These are phyloP conservation scores for Wickerhamomyces rabaulensis DNA, from an alignment of 805 yeast species.

Conservation along the genomic window DNA sequence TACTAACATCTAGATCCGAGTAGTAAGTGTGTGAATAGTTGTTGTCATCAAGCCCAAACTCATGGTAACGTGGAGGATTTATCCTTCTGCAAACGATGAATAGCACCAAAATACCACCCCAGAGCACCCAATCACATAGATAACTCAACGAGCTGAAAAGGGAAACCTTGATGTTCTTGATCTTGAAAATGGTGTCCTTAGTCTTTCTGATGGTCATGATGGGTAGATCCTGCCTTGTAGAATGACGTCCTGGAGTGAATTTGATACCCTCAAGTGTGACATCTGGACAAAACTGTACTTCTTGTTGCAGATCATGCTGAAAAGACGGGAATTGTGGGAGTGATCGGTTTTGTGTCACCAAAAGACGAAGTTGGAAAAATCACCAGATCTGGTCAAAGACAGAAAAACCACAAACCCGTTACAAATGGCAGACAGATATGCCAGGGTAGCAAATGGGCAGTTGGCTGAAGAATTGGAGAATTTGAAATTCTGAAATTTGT, in stretches of 20 bases:
- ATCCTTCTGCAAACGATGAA: constrained; percentile 27
- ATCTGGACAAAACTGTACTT: too few relatives aligned
- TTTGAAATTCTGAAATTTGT: too few relatives aligned
- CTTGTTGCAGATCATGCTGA: not conserved
- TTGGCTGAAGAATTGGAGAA: too few relatives aligned
- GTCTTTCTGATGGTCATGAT: not conserved
- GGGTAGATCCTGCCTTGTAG: too few relatives aligned
- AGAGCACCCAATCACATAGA: constrained; percentile 28
- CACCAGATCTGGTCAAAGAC: too few relatives aligned
- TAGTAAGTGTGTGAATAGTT: constrained; percentile 30
- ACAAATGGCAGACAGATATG: too few relatives aligned
- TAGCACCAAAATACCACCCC: constrained; percentile 2
- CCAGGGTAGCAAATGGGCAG: too few relatives aligned
- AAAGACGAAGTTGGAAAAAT: not conserved
- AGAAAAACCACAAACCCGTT: not conserved
- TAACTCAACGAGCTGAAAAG: constrained; percentile 26
- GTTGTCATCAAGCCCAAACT: constrained; percentile 33
- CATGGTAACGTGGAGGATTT: constrained; percentile 34
- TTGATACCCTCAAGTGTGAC: not conserved
- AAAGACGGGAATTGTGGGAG: not conserved
- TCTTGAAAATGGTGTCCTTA: constrained; percentile 22
- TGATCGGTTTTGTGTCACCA: not conserved
- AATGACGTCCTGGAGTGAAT: too few relatives aligned
- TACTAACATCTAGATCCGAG: constrained; percentile 26
- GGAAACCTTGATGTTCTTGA: constrained; percentile 23